These are phyloP conservation scores for Calonectria pseudoturangicola DNA, from an alignment of 2,329 filamentous ascomycete genomes.

Conservation along the genomic window DNA sequence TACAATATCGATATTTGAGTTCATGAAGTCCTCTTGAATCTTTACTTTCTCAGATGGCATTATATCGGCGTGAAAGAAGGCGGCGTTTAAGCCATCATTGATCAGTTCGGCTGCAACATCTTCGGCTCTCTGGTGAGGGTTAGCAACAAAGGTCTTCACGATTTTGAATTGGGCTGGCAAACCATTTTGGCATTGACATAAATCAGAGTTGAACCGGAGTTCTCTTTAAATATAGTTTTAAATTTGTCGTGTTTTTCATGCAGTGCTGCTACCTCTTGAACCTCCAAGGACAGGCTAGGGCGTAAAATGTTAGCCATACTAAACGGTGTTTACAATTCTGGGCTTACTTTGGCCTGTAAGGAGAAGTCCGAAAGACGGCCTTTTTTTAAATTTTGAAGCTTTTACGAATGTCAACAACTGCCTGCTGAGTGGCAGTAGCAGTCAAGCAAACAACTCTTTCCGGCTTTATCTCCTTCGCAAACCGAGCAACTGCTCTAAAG, in stretches of 20 bases:
- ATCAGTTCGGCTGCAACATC: constrained; percentile 62
- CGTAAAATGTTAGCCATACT: neutral
- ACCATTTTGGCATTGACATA: constrained; percentile 75
- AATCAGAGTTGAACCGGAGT: constrained; percentile 74
- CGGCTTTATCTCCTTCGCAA: constrained; percentile 72
- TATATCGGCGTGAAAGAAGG: constrained; percentile 71
- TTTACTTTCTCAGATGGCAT: constrained; percentile 64
- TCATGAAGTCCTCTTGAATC: constrained; percentile 72
- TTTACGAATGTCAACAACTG: constrained; percentile 71
- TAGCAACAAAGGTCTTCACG: constrained; percentile 21
- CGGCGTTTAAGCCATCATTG: constrained; percentile 62
- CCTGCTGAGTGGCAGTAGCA: constrained; percentile 74
- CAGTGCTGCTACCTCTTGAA: constrained; percentile 52
- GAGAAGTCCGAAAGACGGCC: constrained; percentile 74
- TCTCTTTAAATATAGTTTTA: constrained; percentile 67
- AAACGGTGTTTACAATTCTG: neutral
- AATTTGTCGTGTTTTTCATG: constrained; percentile 67
- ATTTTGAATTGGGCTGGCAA: neutral
- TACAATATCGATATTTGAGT: constrained; percentile 61
- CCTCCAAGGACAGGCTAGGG: neutral
- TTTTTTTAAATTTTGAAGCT: constrained; percentile 67
- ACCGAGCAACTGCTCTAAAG: constrained; percentile 67
- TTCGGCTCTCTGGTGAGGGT: constrained; percentile 64
- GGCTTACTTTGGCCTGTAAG: constrained; percentile 72
- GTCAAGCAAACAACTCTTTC: constrained; percentile 77